A percentile compares a stretch with the other conserved stretches of the same genome.
Conservation (phyloP, 306 rosid genomes). For the Potentilla sterilis region DNA sequence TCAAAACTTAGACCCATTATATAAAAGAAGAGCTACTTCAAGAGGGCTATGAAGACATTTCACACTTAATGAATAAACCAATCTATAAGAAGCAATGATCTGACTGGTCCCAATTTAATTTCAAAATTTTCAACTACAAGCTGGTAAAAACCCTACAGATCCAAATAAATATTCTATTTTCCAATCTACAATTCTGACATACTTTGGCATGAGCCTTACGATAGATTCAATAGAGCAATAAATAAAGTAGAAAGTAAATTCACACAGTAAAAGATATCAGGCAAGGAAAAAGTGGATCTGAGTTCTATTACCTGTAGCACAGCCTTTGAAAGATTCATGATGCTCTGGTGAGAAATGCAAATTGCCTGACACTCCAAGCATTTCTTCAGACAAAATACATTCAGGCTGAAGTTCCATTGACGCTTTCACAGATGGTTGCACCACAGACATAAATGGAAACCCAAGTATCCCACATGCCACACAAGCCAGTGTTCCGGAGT, state of each 20-base stretch:
- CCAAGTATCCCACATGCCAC: conserved; percentile 99
- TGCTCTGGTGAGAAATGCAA: conserved; percentile 31
- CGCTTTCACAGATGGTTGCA: conserved; percentile 77
- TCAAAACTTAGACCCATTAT: not conserved
- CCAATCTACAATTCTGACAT: not conserved
- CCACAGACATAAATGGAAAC: conserved; percentile 93
- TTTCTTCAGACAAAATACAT: conserved; percentile 38
- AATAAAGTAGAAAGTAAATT: not conserved
- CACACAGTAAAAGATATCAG: not conserved
- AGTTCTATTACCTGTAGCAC: conserved; percentile 43
- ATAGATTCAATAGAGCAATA: not conserved
- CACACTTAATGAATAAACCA: not conserved
- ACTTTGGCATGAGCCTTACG: conserved; percentile 8
- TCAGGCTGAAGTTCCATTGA: conserved; percentile 45
- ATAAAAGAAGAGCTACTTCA: not conserved
- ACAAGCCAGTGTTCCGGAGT: conserved; percentile 93
- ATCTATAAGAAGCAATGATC: conserved; percentile 4
- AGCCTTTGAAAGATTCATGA: conserved; percentile 24
- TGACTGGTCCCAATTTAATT: not conserved
- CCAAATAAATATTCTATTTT: not conserved
- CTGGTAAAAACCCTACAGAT: not conserved
- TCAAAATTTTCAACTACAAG: not conserved
- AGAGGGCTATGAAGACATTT: not conserved
- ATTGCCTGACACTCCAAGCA: conserved; percentile 23
- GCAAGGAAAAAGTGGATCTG: not conserved